phyloP scores from a whole-genome alignment of 2,329 filamentous ascomycete species.

The Akanthomyces muscarius region DNA sequence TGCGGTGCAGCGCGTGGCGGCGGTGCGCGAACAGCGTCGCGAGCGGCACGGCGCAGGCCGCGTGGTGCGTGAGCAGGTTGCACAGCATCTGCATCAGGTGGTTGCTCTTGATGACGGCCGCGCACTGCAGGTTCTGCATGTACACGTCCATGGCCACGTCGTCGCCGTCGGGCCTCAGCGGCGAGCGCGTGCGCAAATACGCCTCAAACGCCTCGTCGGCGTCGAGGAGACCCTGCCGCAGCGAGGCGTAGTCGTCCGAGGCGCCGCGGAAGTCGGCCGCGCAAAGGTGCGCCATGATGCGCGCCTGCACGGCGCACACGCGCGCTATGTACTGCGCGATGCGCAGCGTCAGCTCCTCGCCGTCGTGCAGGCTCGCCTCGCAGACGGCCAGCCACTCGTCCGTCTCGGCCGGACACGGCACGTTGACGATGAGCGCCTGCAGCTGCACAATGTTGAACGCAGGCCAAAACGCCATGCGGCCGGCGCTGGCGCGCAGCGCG shows the following conservation, averaged over 20 bases:
- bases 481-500: slow-evolving; percentile 23
- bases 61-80: slow-evolving; percentile 35
- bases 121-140: slow-evolving; percentile 31
- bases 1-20: slow-evolving; percentile 25
- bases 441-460: slow-evolving; percentile 39
- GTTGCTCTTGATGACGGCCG: slow-evolving; percentile 34
- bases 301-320: slow-evolving; percentile 27
- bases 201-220: slow-evolving; percentile 19
- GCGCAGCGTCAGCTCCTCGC: slow-evolving; percentile 27
- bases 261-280: slow-evolving; percentile 28
- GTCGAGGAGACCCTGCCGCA: slow-evolving; percentile 22
- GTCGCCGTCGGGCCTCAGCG: slow-evolving; percentile 15
- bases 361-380: slow-evolving; percentile 22
- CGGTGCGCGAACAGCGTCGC: slow-evolving; percentile 28
- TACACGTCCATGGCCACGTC: slow-evolving; percentile 25
- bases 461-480: slow-evolving; percentile 36
- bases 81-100: slow-evolving; percentile 30
- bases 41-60: slow-evolving; percentile 22
- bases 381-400: slow-evolving; percentile 34
- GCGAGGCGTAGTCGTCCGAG: slow-evolving; percentile 25
- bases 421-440: slow-evolving; percentile 31
- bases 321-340: slow-evolving; percentile 28
- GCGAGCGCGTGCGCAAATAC: slow-evolving; percentile 18
- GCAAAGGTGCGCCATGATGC: slow-evolving; percentile 26
- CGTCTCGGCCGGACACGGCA: slow-evolving; percentile 34